These are phyloP conservation scores for Starmerella potacharoeniae DNA, from an alignment of 805 yeast species.

Conservation along the genomic window DNA sequence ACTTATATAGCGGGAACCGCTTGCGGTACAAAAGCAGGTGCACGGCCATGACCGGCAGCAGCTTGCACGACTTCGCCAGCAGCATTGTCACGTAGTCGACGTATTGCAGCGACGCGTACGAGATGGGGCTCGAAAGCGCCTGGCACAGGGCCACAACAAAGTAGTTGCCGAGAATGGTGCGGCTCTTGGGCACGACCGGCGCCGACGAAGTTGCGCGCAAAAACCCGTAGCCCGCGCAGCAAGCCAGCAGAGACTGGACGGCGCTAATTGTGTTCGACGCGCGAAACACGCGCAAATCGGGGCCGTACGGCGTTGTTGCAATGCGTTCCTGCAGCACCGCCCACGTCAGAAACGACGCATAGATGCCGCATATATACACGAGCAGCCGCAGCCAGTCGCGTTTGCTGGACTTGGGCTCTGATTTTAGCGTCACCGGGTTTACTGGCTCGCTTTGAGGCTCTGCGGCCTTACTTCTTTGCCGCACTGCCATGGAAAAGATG, in stretches of 20 bases:
- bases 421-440: neutral
- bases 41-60: constrained; percentile 86
- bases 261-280: constrained; percentile 71
- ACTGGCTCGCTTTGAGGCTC: neutral
- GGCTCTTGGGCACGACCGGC: constrained; percentile 19
- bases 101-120: constrained; percentile 63
- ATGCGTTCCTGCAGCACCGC: constrained; percentile 84
- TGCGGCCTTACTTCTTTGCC: neutral
- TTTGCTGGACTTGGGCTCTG: neutral
- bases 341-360: constrained; percentile 82
- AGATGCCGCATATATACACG: constrained; percentile 51
- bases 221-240: constrained; percentile 53
- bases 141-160: constrained; percentile 41
- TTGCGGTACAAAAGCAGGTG: constrained; percentile 62
- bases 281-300: constrained; percentile 44
- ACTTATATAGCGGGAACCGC: constrained; percentile 62
- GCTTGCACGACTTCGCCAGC: constrained; percentile 84
- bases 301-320: constrained; percentile 61
- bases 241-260: constrained; percentile 64
- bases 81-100: constrained; percentile 78
- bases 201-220: constrained; percentile 30
- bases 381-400: constrained; percentile 1
- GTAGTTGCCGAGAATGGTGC: constrained; percentile 19
- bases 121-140: constrained; percentile 71
- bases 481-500: neutral